Conservation (phyloP, 2,329 filamentous ascomycete species). For the Pseudogymnoascus sp. region DNA sequence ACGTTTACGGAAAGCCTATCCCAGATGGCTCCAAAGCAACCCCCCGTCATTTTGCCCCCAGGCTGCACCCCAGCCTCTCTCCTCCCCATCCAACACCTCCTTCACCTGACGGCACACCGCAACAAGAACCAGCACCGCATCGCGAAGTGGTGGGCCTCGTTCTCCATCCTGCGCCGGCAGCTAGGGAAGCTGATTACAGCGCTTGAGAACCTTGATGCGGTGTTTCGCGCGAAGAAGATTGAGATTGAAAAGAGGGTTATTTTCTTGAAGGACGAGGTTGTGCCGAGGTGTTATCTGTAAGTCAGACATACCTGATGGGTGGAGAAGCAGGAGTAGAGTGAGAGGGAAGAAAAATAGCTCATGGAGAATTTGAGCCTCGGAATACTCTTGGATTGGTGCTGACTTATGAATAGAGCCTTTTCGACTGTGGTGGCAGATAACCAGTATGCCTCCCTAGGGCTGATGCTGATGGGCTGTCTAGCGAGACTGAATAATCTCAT, state of each 20-base stretch:
- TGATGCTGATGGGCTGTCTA: constrained; percentile 57
- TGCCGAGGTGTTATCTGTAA: constrained; percentile 38
- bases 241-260: constrained; percentile 19
- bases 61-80: constrained; percentile 24
- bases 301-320: constrained; percentile 20
- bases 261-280: constrained; percentile 35
- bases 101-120: constrained; percentile 68
- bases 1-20: background rate
- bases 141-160: constrained; percentile 70
- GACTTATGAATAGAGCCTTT: constrained; percentile 42
- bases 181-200: constrained; percentile 43
- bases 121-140: constrained; percentile 86
- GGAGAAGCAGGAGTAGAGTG: background rate
- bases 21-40: constrained; percentile 5
- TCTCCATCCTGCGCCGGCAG: constrained; percentile 63
- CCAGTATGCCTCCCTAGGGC: constrained; percentile 62
- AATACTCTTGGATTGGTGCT: background rate
- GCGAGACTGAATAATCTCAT: constrained; percentile 47
- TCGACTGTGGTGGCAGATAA: constrained; percentile 61
- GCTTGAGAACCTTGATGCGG: constrained; percentile 31
- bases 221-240: constrained; percentile 31
- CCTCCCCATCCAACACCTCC: constrained; percentile 40
- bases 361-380: background rate
- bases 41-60: background rate
- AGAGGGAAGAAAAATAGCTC: background rate